Conservation (phyloP, 228 moss, liverwort and hornwort genomes). For the Sphagnum fallax region DNA sequence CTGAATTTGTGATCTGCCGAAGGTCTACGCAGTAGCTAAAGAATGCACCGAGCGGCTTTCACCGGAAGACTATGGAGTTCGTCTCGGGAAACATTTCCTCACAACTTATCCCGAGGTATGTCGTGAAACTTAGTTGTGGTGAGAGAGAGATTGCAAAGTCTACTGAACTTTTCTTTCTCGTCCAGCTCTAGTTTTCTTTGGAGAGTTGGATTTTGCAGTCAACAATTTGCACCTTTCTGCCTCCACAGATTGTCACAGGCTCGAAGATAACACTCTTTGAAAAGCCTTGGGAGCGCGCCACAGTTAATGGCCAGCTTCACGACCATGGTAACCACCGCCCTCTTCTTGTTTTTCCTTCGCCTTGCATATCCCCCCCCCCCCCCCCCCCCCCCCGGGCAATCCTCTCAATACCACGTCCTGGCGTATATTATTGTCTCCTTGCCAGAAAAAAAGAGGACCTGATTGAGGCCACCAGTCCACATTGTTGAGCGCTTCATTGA, state of each 20-base stretch:
- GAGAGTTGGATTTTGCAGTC: too few relatives aligned
- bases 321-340: constrained; percentile 56
- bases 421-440: too few relatives aligned
- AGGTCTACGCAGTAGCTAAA: constrained; percentile 91
- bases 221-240: too few relatives aligned
- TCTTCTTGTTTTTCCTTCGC: not conserved
- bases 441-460: too few relatives aligned
- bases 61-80: constrained; percentile 70
- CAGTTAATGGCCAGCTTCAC: constrained; percentile 55
- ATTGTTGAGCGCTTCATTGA: too few relatives aligned
- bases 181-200: too few relatives aligned
- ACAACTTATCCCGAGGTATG: constrained; percentile 75
- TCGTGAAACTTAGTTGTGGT: not conserved
- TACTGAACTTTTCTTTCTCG: too few relatives aligned
- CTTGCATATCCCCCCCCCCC: not conserved
- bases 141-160: too few relatives aligned
- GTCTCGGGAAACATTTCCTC: constrained; percentile 70
- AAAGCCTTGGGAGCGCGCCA: constrained; percentile 90
- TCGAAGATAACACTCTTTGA: constrained; percentile 45
- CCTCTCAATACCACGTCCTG: too few relatives aligned
- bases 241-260: constrained; percentile 69
- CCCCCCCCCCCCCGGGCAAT: too few relatives aligned
- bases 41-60: constrained; percentile 57
- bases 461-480: too few relatives aligned
- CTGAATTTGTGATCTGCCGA: not conserved